Evolutionary conservation across 2,329 filamentous ascomycete species (phyloP).

Genomic region (Colletotrichum aenigma): DNA sequence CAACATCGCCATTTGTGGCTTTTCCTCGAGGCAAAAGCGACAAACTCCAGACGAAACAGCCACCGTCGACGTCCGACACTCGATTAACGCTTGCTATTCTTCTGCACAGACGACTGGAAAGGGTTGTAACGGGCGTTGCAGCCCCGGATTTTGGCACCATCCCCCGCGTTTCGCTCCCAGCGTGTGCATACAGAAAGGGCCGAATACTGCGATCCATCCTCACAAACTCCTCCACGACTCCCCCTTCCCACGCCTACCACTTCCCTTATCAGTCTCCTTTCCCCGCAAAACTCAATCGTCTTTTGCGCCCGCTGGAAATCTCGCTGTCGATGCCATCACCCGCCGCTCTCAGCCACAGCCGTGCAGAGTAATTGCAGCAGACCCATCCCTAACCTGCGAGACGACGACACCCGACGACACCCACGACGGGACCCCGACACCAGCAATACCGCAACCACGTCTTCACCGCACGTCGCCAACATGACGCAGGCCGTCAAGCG

Average conservation of each 20-base stretch:
- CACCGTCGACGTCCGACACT: not conserved
- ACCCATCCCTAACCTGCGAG: not conserved
- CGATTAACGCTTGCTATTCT: not conserved
- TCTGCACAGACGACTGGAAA: slow-evolving; percentile 6
- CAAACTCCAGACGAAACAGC: not conserved
- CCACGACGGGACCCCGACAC: not conserved
- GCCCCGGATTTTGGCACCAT: slow-evolving; percentile 22
- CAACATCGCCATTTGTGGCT: not conserved
- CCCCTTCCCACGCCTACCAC: not conserved
- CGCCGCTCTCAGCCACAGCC: not conserved
- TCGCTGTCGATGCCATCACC: slow-evolving; percentile 11
- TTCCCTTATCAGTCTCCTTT: slow-evolving; percentile 8
- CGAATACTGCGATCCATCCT: slow-evolving; percentile 20
- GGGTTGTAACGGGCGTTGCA: slow-evolving; percentile 15
- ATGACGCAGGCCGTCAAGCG: slow-evolving; percentile 61
- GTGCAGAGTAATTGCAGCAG: not conserved
- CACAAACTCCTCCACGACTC: slow-evolving; percentile 5
- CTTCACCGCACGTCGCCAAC: slow-evolving; percentile 13
- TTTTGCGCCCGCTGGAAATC: not conserved
- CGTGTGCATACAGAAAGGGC: slow-evolving; percentile 20
- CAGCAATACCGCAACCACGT: not conserved
- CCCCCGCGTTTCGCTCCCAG: slow-evolving; percentile 20
- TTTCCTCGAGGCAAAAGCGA: not conserved
- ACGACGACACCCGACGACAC: not conserved
- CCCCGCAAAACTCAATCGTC: slow-evolving; percentile 21